Evolutionary conservation across 306 rosid genomes (phyloP).

Genomic region (Corylus americana): DNA sequence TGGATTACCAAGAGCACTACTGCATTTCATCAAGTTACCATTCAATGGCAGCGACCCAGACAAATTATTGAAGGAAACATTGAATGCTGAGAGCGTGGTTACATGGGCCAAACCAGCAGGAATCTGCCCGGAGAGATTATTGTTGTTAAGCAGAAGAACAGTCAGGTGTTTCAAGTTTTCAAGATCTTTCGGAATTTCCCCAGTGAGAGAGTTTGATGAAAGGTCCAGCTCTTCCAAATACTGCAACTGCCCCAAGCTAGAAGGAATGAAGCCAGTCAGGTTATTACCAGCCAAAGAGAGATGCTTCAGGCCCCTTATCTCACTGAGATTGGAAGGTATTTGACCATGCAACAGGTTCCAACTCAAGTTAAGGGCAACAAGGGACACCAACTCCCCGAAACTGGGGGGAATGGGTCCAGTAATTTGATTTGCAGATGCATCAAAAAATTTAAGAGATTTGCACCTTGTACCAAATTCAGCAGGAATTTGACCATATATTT

Average conservation of each 20-base stretch:
- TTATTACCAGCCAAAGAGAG: conserved; percentile 73
- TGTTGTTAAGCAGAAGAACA: conserved; percentile 67
- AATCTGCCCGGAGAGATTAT: conserved; percentile 78
- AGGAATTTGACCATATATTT: conserved; percentile 62
- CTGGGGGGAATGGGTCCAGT: conserved; percentile 53
- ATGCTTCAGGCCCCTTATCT: conserved; percentile 49
- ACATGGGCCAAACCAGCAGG: conserved; percentile 79
- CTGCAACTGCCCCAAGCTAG: conserved; percentile 59
- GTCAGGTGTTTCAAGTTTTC: conserved; percentile 60
- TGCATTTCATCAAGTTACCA: conserved; percentile 65
- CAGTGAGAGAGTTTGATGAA: conserved; percentile 67
- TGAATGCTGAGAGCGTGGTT: conserved; percentile 62
- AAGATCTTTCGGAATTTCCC: conserved; percentile 72
- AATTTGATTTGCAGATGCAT: conserved; percentile 72
- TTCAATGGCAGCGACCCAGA: conserved; percentile 76
- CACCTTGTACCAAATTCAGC: conserved; percentile 51
- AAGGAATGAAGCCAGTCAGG: conserved; percentile 65
- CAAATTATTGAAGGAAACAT: conserved; percentile 88
- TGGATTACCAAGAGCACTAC: conserved; percentile 80
- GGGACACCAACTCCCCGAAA: conserved; percentile 51
- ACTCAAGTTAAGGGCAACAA: conserved; percentile 69
- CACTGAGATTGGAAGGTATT: conserved; percentile 64
- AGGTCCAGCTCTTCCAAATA: conserved; percentile 75
- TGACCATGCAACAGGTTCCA: conserved; percentile 58
- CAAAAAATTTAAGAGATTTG: conserved; percentile 58